Evolutionary conservation across 2,329 filamentous ascomycete species (phyloP).

Genomic region (Colletotrichum abscissum): DNA sequence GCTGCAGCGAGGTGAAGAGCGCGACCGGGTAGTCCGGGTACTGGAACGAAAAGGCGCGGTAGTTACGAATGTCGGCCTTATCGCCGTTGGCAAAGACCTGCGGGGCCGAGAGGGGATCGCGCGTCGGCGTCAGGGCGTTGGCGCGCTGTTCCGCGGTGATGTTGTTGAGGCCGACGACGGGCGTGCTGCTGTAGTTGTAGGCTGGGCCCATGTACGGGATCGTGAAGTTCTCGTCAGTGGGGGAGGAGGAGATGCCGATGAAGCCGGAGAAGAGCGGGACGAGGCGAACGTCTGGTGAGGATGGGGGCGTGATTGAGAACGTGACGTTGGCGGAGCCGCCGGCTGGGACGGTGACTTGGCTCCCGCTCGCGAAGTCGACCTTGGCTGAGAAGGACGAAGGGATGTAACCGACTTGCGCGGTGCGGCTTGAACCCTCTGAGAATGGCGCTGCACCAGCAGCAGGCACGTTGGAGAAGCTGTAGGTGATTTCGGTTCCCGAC

Average conservation of each 20-base stretch:
- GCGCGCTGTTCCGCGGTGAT: neutral
- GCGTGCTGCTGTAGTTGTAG: slow-evolving; percentile 48
- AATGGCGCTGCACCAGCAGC: slow-evolving; percentile 66
- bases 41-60: slow-evolving; percentile 6
- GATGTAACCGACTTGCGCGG: neutral
- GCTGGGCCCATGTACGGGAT: slow-evolving; percentile 54
- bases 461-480: slow-evolving; percentile 61
- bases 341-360: slow-evolving; percentile 53
- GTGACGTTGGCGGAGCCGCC: slow-evolving; percentile 55
- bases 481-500: slow-evolving; percentile 58
- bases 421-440: slow-evolving; percentile 37
- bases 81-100: slow-evolving; percentile 19
- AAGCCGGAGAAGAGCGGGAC: slow-evolving; percentile 56
- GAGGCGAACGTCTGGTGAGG: slow-evolving; percentile 44
- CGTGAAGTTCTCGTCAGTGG: slow-evolving; percentile 43
- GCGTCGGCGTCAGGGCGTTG: neutral
- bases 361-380: slow-evolving; percentile 51
- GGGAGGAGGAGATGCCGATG: slow-evolving; percentile 52
- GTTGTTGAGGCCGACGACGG: slow-evolving; percentile 41
- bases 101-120: slow-evolving; percentile 14
- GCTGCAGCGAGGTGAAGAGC: slow-evolving; percentile 12
- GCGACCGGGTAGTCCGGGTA: slow-evolving; percentile 18
- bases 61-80: slow-evolving; percentile 13
- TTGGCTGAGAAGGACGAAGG: slow-evolving; percentile 54
- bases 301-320: slow-evolving; percentile 55